Base-by-base conservation (phyloP, 2,329 filamentous ascomycete genomes). In the Sporothrix sp. region DNA sequence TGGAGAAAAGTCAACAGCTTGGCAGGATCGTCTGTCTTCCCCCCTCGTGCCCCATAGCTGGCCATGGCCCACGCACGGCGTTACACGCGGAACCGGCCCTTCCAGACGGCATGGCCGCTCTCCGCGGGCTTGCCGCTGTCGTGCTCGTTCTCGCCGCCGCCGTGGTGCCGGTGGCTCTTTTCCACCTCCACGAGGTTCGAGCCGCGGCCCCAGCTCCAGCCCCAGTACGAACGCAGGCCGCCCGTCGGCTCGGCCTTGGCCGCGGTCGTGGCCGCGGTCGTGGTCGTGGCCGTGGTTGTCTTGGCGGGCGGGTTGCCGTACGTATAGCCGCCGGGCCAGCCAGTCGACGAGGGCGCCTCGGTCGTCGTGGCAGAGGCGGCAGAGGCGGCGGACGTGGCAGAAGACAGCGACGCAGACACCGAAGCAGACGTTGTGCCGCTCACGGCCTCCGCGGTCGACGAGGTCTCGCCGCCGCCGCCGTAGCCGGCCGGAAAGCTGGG, bases 291-390 rank as follows among this genome's bases (percentile, higher is more conserved):
- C 9, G 20, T 13, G 5, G 43, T 40, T 3, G 50, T 46, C 28
- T 40, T 42, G 21, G 39, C n/a, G 3, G 51, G 9, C 5, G 43
- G 50, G 9, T 21, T 16, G 21, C 47, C 50, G 21, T 55, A 55
- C 32, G 16, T 53, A 42, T 56, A 56, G 18, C 51, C 55, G 23
- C 55, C 55, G 3, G 53, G 45, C 53, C 53, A 56, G 13, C 18
- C 27, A 16, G 39, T 37, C 8, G 47, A 20, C n/a, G n/a, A n/a
- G n/a, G n/a, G n/a, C n/a, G n/a, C n/a, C n/a, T n/a, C n/a, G 7
- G 48, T 39, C 7, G 30, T 18, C 18, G 28, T 4, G 4, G 44
- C 1, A n/a, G 21, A 20, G 10, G 48, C 36, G 16, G 33, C n/a
- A 14, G 36, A 20, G 6, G 38, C 6, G 6, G 44, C n/a, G 18